Evolutionary conservation across 2,329 filamentous ascomycete species (phyloP).

Genomic region (Fusarium temperatum): DNA sequence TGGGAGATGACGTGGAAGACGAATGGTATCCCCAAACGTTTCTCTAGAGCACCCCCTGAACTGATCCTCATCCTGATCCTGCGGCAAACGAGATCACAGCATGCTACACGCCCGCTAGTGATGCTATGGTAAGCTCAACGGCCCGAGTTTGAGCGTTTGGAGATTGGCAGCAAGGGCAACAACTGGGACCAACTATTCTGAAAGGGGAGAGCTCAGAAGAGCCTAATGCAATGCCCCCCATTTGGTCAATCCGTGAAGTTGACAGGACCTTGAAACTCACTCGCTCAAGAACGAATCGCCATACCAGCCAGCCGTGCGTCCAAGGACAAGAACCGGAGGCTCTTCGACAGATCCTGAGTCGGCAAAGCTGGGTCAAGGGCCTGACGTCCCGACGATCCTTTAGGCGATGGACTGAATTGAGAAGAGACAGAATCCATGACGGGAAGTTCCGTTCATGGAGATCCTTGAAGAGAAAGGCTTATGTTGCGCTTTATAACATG

Average conservation of each 20-base stretch:
- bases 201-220: slow-evolving; percentile 17
- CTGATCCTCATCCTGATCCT: slow-evolving; percentile 24
- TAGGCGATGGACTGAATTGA: slow-evolving; percentile 35
- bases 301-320: slow-evolving; percentile 11
- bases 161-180: slow-evolving; percentile 11
- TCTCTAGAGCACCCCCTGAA: slow-evolving; percentile 21
- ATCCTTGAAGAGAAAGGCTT: slow-evolving; percentile 24
- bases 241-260: slow-evolving; percentile 10
- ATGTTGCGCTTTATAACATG: slow-evolving; percentile 33
- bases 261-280: slow-evolving; percentile 19
- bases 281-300: slow-evolving; percentile 12
- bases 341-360: slow-evolving; percentile 29
- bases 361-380: slow-evolving; percentile 34
- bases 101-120: slow-evolving; percentile 18
- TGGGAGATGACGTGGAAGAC: slow-evolving; percentile 21
- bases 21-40: slow-evolving; percentile 10
- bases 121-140: slow-evolving; percentile 25
- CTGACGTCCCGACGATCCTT: slow-evolving; percentile 38
- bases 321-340: slow-evolving; percentile 24
- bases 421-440: slow-evolving; percentile 10
- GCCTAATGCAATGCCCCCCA: slow-evolving; percentile 25
- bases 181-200: slow-evolving; percentile 26
- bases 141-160: slow-evolving; percentile 28
- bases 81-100: slow-evolving; percentile 35
- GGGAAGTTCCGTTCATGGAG: slow-evolving; percentile 34